Evolutionary conservation across 78 protist genomes (phyloP), one percentile per base, ranked within the genome.

Genomic region (Dictyostelium discoideum): DNA sequence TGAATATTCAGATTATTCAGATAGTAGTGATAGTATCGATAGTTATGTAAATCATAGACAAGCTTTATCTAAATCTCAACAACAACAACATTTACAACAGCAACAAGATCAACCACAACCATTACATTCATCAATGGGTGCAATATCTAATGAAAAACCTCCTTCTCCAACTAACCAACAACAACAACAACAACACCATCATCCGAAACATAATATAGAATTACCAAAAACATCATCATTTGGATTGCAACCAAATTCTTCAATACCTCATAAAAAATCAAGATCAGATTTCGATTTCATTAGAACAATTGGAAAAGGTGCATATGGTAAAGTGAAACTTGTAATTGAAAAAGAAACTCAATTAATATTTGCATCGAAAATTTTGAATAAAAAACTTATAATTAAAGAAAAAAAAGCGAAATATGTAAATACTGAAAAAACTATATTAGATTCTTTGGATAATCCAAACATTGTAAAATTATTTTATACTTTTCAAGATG

Each of bases 381-480:
- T 97, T 44, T 29, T 97, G 46, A 81, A 84, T 63, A 97, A 97
- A 92, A 65, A 79, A 40, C 60, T 81, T 9, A 69, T 97, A 60
- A 72, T 96, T 9, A 74, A 85, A 32, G 93, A 81, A 81, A 96
- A 94, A 73, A 95, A 97, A 67, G 87, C 93, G 32, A 92, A 92
- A 82, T 93, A 87, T 72, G 98, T 97, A 24, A 85, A 95, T 73
- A 87, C 90, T n/a, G 98, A 97, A 69, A 78, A 92, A 48, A 86
- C 83, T 63, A 97, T 98, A 11, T 73, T 97, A 57, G 86, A 94
- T 67, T 65, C 80, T 29, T 29, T 97, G 63, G 96, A 97, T 46
- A 98, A 98, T 84, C 98, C 98, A 32, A 96, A 92, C 85, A 81
- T 98, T 24, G 87, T 98, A 39, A 97, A 97, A 60, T 80, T 98